Base-by-base conservation (phyloP, 805 yeast species). In the Nematodospora valgi region DNA sequence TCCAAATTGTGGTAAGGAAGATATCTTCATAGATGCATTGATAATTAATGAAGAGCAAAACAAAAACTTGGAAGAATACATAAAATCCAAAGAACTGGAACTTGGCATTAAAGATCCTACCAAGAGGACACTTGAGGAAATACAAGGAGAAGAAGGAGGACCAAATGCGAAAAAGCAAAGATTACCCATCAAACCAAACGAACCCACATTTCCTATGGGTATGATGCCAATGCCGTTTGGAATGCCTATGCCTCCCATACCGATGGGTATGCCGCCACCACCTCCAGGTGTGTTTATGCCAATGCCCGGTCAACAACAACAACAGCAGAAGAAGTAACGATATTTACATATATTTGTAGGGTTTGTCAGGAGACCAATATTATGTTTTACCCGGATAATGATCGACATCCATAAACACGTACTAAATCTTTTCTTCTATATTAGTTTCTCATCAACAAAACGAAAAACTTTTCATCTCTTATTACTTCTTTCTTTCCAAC, bases 1-100 rank as follows among this genome's bases (percentile, higher is more conserved):
- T 61, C 98, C 98, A 4, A 80, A 78, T 44, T 91, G 98, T 64
- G 76, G 73, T 2, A 72, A 70, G 12, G 78, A 75, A 16, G 96
- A 88, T 39, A 70, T 86, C 1, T 78, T 78, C 41, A 67, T 91
- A 32, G 98, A 91, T 58, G 73, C 80, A 12, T 64, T 91, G 30
- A 65, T 68, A 4, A 67, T 70, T 1, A 88, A 86, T 51, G 66
- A 68, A 30, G 85, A 74, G n/a, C 64, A 78, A 52, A 74, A 74
- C 37, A 56, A 60, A 21, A 70, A 75, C 37, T 72, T 89, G 13
- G 60, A 72, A 20, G 66, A 68, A 23, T 85, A 69, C 39, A 43
- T 77, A 5, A 66, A 68, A 37, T 59, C 48, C 38, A 60, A 51
- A 32, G 44, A 54, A 29, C 34, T 44, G 15, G 59, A 56, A 45